A percentile compares a stretch with the other conserved stretches of the same genome.
phyloP scores from a whole-genome alignment of 345 rosid genomes.

The Eucalyptus sideroxylon region DNA sequence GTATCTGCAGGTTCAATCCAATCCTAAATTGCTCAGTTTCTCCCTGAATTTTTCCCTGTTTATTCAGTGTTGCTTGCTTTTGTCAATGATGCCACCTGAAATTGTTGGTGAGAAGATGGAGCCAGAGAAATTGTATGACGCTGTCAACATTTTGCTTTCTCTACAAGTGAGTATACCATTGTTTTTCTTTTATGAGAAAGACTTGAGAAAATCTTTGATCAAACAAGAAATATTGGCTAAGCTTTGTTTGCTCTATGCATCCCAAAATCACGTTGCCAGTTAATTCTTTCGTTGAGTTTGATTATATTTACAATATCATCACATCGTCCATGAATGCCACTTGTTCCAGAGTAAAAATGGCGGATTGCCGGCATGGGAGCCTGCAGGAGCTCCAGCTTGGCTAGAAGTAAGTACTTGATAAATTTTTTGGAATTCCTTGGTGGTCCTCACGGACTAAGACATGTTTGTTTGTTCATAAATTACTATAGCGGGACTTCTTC shows the following conservation, averaged over 20 bases:
- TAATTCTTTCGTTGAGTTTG: background rate
- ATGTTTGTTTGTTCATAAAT: background rate
- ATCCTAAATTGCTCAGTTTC: background rate
- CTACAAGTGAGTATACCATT: conserved; percentile 19
- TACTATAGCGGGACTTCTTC: background rate
- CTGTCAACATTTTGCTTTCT: conserved; percentile 38
- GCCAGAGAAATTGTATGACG: conserved; percentile 20
- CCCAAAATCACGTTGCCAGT: background rate
- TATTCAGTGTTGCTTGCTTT: conserved; percentile 21
- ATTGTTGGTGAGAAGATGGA: conserved; percentile 34
- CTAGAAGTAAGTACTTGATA: conserved; percentile 21
- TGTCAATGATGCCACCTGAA: conserved; percentile 29
- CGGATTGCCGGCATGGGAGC: conserved; percentile 55
- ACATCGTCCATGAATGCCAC: background rate
- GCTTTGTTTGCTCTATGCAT: background rate
- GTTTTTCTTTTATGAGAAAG: background rate
- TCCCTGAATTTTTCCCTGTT: background rate
- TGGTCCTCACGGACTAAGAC: background rate
- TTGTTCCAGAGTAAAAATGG: conserved; percentile 36
- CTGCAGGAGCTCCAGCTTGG: conserved; percentile 32
- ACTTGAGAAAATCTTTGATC: background rate
- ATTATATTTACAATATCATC: background rate
- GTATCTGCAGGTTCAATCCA: background rate
- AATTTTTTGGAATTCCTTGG: conserved; percentile 4
- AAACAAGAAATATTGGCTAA: background rate